These are phyloP conservation scores for Cladosporium sp. DNA, from an alignment of 2,329 filamentous ascomycete genomes.

Conservation along the genomic window DNA sequence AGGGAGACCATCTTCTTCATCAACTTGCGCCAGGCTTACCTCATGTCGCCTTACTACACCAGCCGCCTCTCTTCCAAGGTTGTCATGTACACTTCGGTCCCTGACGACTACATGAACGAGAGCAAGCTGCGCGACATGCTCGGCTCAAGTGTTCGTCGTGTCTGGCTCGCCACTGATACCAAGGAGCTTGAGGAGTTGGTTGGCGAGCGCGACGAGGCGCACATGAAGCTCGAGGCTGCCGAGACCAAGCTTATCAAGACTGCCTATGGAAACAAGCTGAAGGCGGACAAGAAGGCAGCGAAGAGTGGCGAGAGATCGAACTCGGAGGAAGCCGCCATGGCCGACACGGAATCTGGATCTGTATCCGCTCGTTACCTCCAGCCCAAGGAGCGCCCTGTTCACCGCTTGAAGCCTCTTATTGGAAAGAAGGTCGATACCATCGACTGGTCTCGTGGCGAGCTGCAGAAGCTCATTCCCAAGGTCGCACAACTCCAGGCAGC, in stretches of 20 bases:
- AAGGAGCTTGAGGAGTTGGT: slow-evolving; percentile 78
- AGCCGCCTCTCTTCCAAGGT: slow-evolving; percentile 86
- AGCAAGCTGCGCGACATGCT: slow-evolving; percentile 77
- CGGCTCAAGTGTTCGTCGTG: slow-evolving; percentile 72
- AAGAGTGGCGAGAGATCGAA: slow-evolving; percentile 55
- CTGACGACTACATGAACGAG: slow-evolving; percentile 73
- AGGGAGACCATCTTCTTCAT: slow-evolving; percentile 89
- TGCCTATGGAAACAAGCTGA: slow-evolving; percentile 70
- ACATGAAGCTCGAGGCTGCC: slow-evolving; percentile 79
- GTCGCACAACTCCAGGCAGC: slow-evolving; percentile 67
- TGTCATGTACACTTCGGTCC: slow-evolving; percentile 85
- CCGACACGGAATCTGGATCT: slow-evolving; percentile 67
- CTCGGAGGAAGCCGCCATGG: slow-evolving; percentile 48
- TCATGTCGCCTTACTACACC: slow-evolving; percentile 79
- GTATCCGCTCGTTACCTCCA: slow-evolving; percentile 74
- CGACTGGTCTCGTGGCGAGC: slow-evolving; percentile 78
- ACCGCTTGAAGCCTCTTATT: slow-evolving; percentile 68
- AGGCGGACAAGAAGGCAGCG: slow-evolving; percentile 64
- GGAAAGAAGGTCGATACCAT: slow-evolving; percentile 94
- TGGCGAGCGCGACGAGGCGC: slow-evolving; percentile 74
- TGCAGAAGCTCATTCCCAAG: slow-evolving; percentile 71
- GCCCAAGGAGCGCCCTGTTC: slow-evolving; percentile 71
- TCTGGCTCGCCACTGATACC: slow-evolving; percentile 81
- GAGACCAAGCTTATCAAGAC: slow-evolving; percentile 82
- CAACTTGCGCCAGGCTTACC: slow-evolving; percentile 88